Evolutionary conservation across 345 rosid genomes (phyloP).

Genomic region (Leavenworthia alabamica): DNA sequence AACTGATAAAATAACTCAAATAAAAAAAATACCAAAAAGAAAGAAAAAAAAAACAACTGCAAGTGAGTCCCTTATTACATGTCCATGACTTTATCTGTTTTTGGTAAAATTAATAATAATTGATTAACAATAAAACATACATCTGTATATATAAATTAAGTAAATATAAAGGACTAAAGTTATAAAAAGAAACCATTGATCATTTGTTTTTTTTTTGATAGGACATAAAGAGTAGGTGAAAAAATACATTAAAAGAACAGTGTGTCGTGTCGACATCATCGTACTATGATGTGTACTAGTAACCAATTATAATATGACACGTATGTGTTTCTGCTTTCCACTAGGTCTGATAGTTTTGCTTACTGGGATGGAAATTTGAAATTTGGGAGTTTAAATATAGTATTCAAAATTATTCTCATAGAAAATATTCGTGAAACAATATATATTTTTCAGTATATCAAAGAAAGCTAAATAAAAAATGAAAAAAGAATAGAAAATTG

Average conservation of each 20-base stretch:
- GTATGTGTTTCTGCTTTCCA: background rate
- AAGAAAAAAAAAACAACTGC: no score
- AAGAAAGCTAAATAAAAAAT: no score
- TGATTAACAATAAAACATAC: background rate
- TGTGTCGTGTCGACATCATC: slow-evolving; percentile 25
- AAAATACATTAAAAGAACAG: slow-evolving; percentile 11
- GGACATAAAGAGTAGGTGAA: slow-evolving; percentile 1
- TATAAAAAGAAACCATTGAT: background rate
- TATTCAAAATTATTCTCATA: no score
- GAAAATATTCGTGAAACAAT: no score
- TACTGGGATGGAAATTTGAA: no score
- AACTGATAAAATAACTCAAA: background rate
- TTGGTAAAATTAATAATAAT: slow-evolving; percentile 31
- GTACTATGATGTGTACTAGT: no score
- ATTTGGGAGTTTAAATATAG: no score
- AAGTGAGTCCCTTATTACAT: slow-evolving; percentile 7
- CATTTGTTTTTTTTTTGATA: background rate
- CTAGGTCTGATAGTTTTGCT: no score
- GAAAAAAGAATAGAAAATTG: no score
- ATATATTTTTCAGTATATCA: no score
- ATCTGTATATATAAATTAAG: background rate
- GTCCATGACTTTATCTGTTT: slow-evolving; percentile 22
- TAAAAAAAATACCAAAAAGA: no score
- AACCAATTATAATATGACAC: slow-evolving; percentile 7
- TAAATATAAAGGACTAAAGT: background rate